A percentile compares a stretch with the other conserved stretches of the same genome.
These are phyloP conservation scores for Gautieria morchelliformis DNA, from an alignment of 768 basidiomycete genomes.

Conservation along the genomic window DNA sequence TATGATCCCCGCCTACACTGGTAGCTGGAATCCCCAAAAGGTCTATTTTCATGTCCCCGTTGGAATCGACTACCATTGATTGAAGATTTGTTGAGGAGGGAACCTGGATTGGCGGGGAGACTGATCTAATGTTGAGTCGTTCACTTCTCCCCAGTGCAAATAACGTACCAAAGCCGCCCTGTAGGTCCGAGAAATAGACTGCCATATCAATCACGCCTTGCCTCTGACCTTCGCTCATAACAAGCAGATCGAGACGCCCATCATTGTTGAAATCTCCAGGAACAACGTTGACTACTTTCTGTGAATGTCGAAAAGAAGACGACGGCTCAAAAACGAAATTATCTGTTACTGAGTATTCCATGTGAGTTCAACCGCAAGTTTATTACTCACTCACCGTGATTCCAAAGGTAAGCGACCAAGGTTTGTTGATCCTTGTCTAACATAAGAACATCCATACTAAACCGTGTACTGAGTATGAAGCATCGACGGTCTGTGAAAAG, in stretches of 20 bases:
- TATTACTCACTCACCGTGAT: conserved; percentile 47
- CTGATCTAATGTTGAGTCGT: conserved; percentile 27
- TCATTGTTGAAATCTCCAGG: conserved; percentile 92
- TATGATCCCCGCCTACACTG: conserved; percentile 21
- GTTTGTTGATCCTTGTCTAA: conserved; percentile 69
- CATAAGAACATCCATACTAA: conserved; percentile 73
- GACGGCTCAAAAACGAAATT: conserved; percentile 46
- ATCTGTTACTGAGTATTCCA: conserved; percentile 30
- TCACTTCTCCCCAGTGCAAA: neutral
- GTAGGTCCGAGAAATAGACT: conserved; percentile 56
- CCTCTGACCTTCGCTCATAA: conserved; percentile 60
- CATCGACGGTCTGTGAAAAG: neutral
- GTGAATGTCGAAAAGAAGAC: conserved; percentile 43
- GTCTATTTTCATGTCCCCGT: conserved; percentile 86
- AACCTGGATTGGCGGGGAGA: conserved; percentile 18
- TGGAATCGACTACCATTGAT: conserved; percentile 77
- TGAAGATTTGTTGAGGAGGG: conserved; percentile 64
- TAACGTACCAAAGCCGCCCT: conserved; percentile 57
- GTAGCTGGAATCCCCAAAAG: conserved; percentile 58
- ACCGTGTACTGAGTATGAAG: neutral
- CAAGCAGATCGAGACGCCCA: conserved; percentile 80
- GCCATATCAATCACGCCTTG: conserved; percentile 50
- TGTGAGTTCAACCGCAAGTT: conserved; percentile 3
- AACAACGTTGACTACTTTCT: conserved; percentile 67
- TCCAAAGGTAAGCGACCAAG: conserved; percentile 73